A percentile compares a stretch with the other conserved stretches of the same genome.
Evolutionary conservation across 768 basidiomycete species (phyloP).

Genomic region (Psilocybe azurescens): DNA sequence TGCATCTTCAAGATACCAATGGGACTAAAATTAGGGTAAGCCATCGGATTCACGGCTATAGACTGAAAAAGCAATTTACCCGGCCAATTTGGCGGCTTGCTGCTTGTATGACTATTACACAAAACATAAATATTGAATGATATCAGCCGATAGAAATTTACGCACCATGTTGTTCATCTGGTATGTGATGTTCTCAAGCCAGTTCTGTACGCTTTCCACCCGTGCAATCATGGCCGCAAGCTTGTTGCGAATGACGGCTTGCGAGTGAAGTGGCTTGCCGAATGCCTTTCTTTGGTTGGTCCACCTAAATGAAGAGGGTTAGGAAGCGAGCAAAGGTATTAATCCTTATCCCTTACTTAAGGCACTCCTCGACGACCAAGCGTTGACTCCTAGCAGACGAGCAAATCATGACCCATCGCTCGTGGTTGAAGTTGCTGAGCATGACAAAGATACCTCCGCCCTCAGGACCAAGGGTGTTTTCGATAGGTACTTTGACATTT

Average conservation of each 20-base stretch:
- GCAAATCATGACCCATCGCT: slow-evolving; percentile 92
- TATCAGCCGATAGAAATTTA: neutral
- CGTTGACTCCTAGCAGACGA: slow-evolving; percentile 73
- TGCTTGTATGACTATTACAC: slow-evolving; percentile 64
- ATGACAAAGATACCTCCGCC: slow-evolving; percentile 68
- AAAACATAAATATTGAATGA: neutral
- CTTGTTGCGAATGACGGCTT: slow-evolving; percentile 89
- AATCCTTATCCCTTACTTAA: slow-evolving; percentile 44
- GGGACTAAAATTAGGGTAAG: slow-evolving; percentile 42
- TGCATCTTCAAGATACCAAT: slow-evolving; percentile 77
- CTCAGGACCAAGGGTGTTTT: slow-evolving; percentile 82
- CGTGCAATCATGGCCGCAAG: slow-evolving; percentile 79
- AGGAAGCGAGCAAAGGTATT: slow-evolving; percentile 6
- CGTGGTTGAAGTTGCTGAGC: slow-evolving; percentile 91
- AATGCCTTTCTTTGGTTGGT: slow-evolving; percentile 87
- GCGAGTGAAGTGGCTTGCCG: slow-evolving; percentile 83
- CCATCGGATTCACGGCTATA: neutral
- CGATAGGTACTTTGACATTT: slow-evolving; percentile 82
- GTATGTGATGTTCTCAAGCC: slow-evolving; percentile 84
- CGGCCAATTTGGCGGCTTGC: slow-evolving; percentile 76
- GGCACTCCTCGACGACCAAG: slow-evolving; percentile 51
- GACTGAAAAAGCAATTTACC: slow-evolving; percentile 42
- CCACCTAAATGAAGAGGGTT: slow-evolving; percentile 58
- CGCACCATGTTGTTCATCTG: slow-evolving; percentile 87
- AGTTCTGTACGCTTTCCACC: slow-evolving; percentile 72